Conservation (phyloP, 768 basidiomycete species). For the Termitomyces bulborhizus region DNA sequence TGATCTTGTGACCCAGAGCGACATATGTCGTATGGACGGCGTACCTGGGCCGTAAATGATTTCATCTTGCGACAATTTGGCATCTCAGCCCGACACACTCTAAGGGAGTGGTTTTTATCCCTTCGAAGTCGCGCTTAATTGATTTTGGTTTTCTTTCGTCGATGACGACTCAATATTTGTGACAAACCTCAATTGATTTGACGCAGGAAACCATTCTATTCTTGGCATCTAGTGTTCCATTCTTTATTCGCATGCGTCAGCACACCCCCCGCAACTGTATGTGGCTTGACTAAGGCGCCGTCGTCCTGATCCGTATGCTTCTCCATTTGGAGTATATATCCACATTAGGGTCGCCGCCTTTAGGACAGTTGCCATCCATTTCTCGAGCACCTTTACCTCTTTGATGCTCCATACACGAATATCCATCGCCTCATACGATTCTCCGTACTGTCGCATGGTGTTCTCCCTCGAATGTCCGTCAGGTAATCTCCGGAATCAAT, state of each 20-base stretch:
- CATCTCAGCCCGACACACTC: neutral
- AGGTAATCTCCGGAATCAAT: slow-evolving; percentile 1
- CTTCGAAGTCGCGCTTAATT: neutral
- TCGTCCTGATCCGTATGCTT: slow-evolving; percentile 5
- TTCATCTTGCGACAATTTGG: neutral
- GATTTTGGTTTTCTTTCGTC: neutral
- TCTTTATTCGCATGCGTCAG: neutral
- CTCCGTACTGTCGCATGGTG: neutral
- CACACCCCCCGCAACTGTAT: neutral
- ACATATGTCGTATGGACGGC: neutral
- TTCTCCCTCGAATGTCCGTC: neutral
- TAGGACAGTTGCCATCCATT: neutral
- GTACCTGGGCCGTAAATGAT: neutral
- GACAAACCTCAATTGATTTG: neutral
- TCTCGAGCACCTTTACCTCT: neutral
- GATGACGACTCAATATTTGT: neutral
- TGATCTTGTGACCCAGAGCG: neutral
- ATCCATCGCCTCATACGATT: slow-evolving; percentile 6
- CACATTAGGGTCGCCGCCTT: neutral
- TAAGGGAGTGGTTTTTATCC: neutral
- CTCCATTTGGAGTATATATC: slow-evolving; percentile 4
- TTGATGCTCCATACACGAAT: neutral
- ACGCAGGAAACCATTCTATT: neutral
- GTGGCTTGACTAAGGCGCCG: neutral
- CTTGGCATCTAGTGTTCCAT: neutral